Base-by-base conservation (phyloP, 2,329 filamentous ascomycete species). In the Hortaea sp. region DNA sequence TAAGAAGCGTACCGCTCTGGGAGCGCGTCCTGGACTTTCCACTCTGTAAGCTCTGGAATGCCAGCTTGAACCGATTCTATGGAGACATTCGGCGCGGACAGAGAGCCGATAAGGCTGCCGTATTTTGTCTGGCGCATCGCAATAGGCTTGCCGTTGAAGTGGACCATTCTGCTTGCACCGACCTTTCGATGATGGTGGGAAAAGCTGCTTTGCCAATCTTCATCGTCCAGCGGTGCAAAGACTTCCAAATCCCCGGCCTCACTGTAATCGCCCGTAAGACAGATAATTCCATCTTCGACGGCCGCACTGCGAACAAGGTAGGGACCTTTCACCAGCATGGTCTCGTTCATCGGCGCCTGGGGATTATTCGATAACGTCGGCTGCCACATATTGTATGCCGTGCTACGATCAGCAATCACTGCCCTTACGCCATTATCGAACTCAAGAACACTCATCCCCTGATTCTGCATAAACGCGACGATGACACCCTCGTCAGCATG, bases 11-110 rank as follows among this genome's bases (percentile, higher is more conserved):
- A 49, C 29, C 70, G 66, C 56, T 78, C 75, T 0, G 75, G 75
- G 20, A 78, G 63, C 42, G 66, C 64, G 52, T 77, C 71, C 2
- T 65, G 51, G 7, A 67, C 68, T 53, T 69, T 72, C 75, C 75
- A 78, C 0, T 62, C 54, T 0, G 58, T 61, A 0, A 77, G 57
- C 0, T 62, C 41, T 0, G 73, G 72, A 0, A 77, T 60, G 13
- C 63, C 57, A 5, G 51, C 58, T 13, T 47, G 39, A n/a, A 49
- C 39, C 5, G 44, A 13, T 9, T 45, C 48, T 9, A 50, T 28
- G 6, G 50, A 45, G 32, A 45, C 32, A 12, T 57, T 57, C 30
- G 59, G 52, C 5, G 55, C 53, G 30, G 53, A 37, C 29, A 67
- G 50, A 3, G 50, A 51, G 5, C 62, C 66, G 38, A 57, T 63